Evolutionary conservation across 306 rosid genomes (phyloP).

Genomic region (Hippophae rhamnoides): DNA sequence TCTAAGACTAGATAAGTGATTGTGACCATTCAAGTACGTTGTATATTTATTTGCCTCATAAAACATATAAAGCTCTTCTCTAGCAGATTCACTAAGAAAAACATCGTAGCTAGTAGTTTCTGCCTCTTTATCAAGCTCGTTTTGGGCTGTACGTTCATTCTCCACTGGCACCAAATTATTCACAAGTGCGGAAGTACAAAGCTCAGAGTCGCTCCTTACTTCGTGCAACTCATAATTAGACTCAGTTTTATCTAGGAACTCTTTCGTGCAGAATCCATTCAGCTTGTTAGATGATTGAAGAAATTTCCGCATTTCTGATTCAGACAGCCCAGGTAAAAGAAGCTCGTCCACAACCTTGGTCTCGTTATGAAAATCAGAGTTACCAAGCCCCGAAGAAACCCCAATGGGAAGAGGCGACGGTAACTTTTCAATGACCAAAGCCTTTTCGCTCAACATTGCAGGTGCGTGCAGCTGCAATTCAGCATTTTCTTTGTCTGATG

Average conservation of each 20-base stretch:
- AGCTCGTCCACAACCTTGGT: constrained; percentile 27
- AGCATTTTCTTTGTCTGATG: constrained; percentile 32
- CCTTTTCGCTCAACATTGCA: constrained; percentile 33
- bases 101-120: constrained; percentile 20
- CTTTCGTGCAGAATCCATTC: constrained; percentile 38
- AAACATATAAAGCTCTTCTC: constrained; percentile 76
- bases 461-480: constrained; percentile 43
- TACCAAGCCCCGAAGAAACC: constrained; percentile 22
- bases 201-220: constrained; percentile 19
- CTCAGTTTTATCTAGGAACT: constrained; percentile 30
- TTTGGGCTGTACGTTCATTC: too few relatives aligned
- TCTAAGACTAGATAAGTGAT: constrained; percentile 29
- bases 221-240: constrained; percentile 36
- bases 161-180: constrained; percentile 17
- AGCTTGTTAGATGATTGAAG: constrained; percentile 36
- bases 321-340: constrained; percentile 29
- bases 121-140: constrained; percentile 8
- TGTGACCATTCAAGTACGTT: constrained; percentile 29
- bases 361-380: constrained; percentile 9
- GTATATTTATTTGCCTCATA: constrained; percentile 37
- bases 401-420: constrained; percentile 36
- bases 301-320: constrained; percentile 39
- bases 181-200: constrained; percentile 21
- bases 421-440: constrained; percentile 16
- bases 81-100: constrained; percentile 39